Conservation (phyloP, 257 asterid species). For the Sherardia arvensis region DNA sequence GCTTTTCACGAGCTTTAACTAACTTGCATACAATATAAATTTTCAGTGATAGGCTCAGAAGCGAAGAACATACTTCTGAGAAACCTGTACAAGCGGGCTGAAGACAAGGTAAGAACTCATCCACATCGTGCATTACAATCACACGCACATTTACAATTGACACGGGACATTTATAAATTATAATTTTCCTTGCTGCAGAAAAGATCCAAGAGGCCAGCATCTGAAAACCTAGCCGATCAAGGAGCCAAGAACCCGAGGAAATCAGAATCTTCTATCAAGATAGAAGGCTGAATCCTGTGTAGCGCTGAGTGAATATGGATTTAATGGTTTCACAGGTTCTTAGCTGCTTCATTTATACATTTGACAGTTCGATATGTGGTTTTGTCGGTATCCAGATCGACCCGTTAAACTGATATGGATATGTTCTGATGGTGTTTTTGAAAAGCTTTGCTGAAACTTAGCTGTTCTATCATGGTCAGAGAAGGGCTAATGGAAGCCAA, state of each 20-base stretch:
- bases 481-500: too few species aligned
- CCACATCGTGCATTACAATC: not conserved
- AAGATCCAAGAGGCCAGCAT: slow-evolving; percentile 37
- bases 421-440: not conserved
- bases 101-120: slow-evolving; percentile 26
- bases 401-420: not conserved
- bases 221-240: slow-evolving; percentile 28
- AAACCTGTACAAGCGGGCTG: slow-evolving; percentile 31
- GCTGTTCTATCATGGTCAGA: too few species aligned
- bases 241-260: slow-evolving; percentile 30
- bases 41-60: slow-evolving; percentile 31
- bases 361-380: not conserved
- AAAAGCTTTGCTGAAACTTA: not conserved
- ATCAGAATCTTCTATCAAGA: slow-evolving; percentile 9
- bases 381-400: not conserved
- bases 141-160: not conserved
- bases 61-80: slow-evolving; percentile 27
- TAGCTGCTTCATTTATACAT: not conserved
- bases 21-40: not conserved
- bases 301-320: not conserved
- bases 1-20: not conserved
- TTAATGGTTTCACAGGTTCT: not conserved
- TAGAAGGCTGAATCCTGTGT: not conserved
- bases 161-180: not conserved
- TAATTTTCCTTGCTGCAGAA: slow-evolving; percentile 14